These are phyloP conservation scores for Chlamydomonas reinhardtii DNA, from an alignment of 163 green algal species.

Conservation along the genomic window DNA sequence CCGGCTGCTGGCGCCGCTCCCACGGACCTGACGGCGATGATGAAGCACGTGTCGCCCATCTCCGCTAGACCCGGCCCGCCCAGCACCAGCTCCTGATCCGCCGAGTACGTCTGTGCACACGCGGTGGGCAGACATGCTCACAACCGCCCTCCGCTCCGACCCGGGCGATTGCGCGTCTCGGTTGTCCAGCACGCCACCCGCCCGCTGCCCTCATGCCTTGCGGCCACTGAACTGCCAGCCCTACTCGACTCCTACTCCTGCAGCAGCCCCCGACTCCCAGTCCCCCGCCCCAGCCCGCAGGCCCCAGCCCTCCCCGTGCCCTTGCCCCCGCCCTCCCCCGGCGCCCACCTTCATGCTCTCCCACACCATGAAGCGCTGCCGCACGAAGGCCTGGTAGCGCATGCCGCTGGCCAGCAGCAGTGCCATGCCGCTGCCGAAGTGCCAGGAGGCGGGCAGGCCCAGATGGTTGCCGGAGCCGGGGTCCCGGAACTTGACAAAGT, in stretches of 20 bases:
- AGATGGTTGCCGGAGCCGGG: conserved; percentile 12
- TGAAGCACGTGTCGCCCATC: conserved; percentile 12
- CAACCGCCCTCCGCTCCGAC: no score
- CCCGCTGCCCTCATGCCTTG: no score
- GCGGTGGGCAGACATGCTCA: no score
- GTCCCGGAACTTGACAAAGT: conserved; percentile 18
- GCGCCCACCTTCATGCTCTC: conserved; percentile 5
- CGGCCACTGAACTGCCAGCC: no score
- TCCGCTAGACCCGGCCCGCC: conserved; percentile 12
- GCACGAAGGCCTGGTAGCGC: background rate
- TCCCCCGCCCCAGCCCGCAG: no score
- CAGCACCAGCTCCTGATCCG: conserved; percentile 27
- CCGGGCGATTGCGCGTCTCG: no score
- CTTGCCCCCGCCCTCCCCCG: background rate
- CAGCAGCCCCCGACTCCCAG: no score
- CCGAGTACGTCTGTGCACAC: background rate
- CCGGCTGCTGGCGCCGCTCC: background rate
- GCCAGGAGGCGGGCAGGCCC: background rate
- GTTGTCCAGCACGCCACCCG: no score
- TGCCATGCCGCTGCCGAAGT: conserved; percentile 8
- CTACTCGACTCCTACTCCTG: no score
- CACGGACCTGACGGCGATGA: background rate
- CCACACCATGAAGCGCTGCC: conserved; percentile 29
- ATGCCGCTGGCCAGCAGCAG: conserved; percentile 30
- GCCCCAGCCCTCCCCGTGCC: background rate